Evolutionary conservation across 495 filamentous ascomycete genomes (phyloP).

Genomic region (Penicilliopsis zonata): DNA sequence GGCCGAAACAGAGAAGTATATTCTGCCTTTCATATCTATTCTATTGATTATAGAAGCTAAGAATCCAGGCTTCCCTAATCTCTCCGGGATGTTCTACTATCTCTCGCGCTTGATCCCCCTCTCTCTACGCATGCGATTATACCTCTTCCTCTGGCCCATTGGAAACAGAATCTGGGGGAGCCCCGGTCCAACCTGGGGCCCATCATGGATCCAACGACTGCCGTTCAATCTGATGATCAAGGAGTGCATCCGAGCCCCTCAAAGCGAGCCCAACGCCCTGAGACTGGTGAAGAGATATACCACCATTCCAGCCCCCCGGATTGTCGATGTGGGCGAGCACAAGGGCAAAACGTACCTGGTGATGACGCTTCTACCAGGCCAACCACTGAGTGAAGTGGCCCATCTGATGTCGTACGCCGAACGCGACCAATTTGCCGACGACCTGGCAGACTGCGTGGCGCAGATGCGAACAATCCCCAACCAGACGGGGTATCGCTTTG

Average conservation of each 20-base stretch:
- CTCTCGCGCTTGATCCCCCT: no score
- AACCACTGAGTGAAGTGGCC: background rate
- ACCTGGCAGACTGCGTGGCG: constrained; percentile 3
- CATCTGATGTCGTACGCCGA: constrained; percentile 12
- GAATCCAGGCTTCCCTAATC: no score
- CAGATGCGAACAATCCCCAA: constrained; percentile 14
- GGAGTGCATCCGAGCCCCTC: constrained; percentile 4
- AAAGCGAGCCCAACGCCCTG: constrained; percentile 8
- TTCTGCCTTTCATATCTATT: no score
- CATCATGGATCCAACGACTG: constrained; percentile 4
- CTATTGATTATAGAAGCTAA: no score
- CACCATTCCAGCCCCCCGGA: constrained; percentile 9
- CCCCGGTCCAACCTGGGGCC: no score
- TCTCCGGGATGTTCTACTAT: no score
- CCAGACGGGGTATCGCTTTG: constrained; percentile 7
- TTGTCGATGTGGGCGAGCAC: constrained; percentile 4
- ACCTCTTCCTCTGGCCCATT: no score
- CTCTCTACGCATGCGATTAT: no score
- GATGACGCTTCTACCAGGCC: constrained; percentile 9
- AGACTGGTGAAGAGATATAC: constrained; percentile 10
- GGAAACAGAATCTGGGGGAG: no score
- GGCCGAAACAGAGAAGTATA: no score
- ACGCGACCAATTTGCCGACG: constrained; percentile 8
- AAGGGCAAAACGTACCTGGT: constrained; percentile 4
- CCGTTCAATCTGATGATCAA: constrained; percentile 11